phyloP scores from a whole-genome alignment of 2,329 filamentous ascomycete genomes.

The Dichotomopilus funicola region DNA sequence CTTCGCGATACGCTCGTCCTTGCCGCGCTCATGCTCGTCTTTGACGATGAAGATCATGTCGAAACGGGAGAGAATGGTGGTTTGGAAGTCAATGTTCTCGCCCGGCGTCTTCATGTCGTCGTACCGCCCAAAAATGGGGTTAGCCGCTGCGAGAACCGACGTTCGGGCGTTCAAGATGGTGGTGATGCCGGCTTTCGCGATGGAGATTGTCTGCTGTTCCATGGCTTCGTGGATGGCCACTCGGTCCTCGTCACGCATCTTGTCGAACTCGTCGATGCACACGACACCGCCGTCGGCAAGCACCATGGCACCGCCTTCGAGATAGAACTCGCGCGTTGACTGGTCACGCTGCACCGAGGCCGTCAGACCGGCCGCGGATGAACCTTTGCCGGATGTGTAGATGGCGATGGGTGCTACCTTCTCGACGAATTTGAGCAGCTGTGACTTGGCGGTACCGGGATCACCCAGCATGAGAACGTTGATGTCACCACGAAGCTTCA shows the following conservation, averaged over 20 bases:
- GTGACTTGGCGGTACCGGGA: slow-evolving; percentile 95
- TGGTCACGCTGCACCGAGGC: slow-evolving; percentile 93
- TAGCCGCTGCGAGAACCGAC: slow-evolving; percentile 89
- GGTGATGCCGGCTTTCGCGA: slow-evolving; percentile 96
- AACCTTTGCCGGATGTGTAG: slow-evolving; percentile 97
- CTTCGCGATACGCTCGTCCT: slow-evolving; percentile 88
- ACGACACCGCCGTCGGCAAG: slow-evolving; percentile 94
- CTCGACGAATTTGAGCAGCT: slow-evolving; percentile 94
- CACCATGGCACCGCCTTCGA: slow-evolving; percentile 98
- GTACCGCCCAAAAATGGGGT: slow-evolving; percentile 95
- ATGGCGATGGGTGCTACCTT: slow-evolving; percentile 95
- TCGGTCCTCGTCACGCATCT: slow-evolving; percentile 97
- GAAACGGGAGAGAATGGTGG: slow-evolving; percentile 94
- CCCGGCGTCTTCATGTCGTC: slow-evolving; percentile 96
- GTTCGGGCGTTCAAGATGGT: slow-evolving; percentile 95
- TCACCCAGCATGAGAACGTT: slow-evolving; percentile 96
- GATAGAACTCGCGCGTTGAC: slow-evolving; percentile 89
- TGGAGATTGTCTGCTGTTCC: slow-evolving; percentile 99
- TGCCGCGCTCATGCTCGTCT: slow-evolving; percentile 83
- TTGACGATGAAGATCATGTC: slow-evolving; percentile 99
- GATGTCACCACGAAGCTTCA: slow-evolving; percentile 96
- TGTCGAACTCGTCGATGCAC: slow-evolving; percentile 99
- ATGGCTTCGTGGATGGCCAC: slow-evolving; percentile 99
- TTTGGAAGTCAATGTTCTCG: slow-evolving; percentile 99
- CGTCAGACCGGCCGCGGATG: slow-evolving; percentile 92